Evolutionary conservation across 2,329 filamentous ascomycete genomes (phyloP).

Genomic region (Penicillium janthinellum): DNA sequence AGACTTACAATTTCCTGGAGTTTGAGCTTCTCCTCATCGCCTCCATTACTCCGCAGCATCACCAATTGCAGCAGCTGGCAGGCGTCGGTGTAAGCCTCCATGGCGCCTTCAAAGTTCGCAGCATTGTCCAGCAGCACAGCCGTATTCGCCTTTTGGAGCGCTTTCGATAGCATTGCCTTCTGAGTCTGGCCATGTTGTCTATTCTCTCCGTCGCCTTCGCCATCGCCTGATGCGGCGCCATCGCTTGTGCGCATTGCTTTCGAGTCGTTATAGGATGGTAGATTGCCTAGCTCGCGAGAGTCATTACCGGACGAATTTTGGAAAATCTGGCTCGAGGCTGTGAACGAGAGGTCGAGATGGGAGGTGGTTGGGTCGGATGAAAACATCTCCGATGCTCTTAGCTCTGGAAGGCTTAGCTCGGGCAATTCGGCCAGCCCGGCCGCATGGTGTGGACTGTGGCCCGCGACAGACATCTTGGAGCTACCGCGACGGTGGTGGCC

Average conservation of each 20-base stretch:
- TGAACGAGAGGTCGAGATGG: conserved; percentile 31
- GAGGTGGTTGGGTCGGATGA: conserved; percentile 13
- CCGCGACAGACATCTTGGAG: conserved; percentile 27
- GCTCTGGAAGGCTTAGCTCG: conserved; percentile 22
- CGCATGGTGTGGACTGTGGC: conserved; percentile 21
- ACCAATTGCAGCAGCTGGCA: conserved; percentile 87
- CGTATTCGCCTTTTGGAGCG: conserved; percentile 91
- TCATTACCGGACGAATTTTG: conserved; percentile 15
- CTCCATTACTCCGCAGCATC: conserved; percentile 76
- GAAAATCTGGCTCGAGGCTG: conserved; percentile 21
- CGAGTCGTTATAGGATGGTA: conserved; percentile 18
- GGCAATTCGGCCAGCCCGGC: conserved; percentile 17
- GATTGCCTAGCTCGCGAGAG: conserved; percentile 2
- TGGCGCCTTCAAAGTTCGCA: conserved; percentile 88
- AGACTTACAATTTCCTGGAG: conserved; percentile 85
- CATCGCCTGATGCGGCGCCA: conserved; percentile 27
- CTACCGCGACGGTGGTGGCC: conserved; percentile 30
- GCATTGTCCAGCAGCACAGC: conserved; percentile 95
- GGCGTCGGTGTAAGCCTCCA: conserved; percentile 87
- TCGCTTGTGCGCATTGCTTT: conserved; percentile 28
- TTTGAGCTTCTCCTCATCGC: conserved; percentile 80
- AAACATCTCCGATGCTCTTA: conserved; percentile 24
- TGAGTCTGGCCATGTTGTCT: conserved; percentile 64
- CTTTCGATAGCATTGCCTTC: conserved; percentile 95
- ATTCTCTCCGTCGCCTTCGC: conserved; percentile 31